These are phyloP conservation scores for Nakaseomyces bracarensis DNA, from an alignment of 1,139 yeast genomes.

Conservation along the genomic window DNA sequence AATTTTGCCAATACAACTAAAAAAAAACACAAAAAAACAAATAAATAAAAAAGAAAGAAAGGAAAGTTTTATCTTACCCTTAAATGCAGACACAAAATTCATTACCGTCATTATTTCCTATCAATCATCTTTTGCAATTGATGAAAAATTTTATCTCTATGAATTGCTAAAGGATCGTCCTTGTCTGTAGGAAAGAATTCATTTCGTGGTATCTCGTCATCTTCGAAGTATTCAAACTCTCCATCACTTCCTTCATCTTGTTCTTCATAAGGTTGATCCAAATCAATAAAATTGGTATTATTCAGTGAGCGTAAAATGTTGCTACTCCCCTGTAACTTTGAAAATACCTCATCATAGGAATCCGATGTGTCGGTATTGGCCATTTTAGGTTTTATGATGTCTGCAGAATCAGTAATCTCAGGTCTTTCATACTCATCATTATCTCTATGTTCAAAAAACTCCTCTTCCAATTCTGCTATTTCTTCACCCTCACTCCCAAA, in stretches of 20 bases:
- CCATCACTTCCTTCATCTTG: conserved; percentile 25
- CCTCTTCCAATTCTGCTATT: conserved; percentile 16
- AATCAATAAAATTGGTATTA: conserved; percentile 19
- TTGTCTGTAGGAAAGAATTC: conserved; percentile 46
- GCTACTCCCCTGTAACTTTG: conserved; percentile 28
- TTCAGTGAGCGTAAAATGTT: conserved; percentile 25
- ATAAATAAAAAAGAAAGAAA: too few species aligned
- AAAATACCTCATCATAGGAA: conserved; percentile 28
- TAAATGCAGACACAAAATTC: conserved; percentile 1
- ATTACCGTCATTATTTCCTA: conserved; percentile 31
- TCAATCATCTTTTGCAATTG: conserved; percentile 45
- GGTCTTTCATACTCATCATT: conserved; percentile 10
- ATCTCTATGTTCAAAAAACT: conserved; percentile 13
- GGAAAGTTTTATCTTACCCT: too few species aligned
- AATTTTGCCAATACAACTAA: too few species aligned
- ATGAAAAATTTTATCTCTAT: conserved; percentile 56
- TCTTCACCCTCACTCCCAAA: conserved; percentile 35
- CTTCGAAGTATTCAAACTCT: conserved; percentile 30
- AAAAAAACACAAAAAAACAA: too few species aligned
- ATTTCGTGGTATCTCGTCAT: conserved; percentile 37
- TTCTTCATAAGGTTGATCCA: conserved; percentile 19
- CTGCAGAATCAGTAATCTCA: not conserved
- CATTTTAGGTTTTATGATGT: not conserved
- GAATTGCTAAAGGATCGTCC: conserved; percentile 53
- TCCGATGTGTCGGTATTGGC: not conserved